These are phyloP conservation scores for Phytopythium mirpurense DNA, from an alignment of 352 stramenopile species.

Conservation along the genomic window DNA sequence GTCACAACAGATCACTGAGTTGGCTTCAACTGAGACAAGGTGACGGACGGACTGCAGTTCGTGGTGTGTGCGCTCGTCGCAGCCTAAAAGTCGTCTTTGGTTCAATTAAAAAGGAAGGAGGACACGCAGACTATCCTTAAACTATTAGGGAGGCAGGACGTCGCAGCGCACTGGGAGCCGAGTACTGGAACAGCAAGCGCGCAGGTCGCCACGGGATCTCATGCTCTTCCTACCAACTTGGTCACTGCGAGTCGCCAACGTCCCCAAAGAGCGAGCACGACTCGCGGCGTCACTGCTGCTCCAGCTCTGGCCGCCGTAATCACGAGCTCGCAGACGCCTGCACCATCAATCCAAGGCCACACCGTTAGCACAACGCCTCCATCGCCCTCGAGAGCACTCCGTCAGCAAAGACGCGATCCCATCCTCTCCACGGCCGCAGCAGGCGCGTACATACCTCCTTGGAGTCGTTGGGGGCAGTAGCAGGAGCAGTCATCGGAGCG, in stretches of 20 bases:
- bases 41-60: no score
- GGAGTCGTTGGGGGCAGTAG: neutral
- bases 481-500: neutral
- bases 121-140: constrained; percentile 4
- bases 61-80: neutral
- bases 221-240: no score
- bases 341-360: neutral
- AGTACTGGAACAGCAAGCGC: neutral
- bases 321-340: constrained; percentile 3
- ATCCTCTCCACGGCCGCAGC: neutral
- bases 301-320: constrained; percentile 2
- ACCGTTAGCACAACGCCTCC: neutral
- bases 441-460: neutral
- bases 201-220: neutral
- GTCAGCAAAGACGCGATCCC: neutral
- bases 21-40: no score
- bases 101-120: neutral
- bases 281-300: no score
- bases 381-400: neutral
- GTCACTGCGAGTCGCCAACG: no score
- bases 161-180: neutral
- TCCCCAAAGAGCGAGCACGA: no score
- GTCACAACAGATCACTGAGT: no score
- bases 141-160: constrained; percentile 1
- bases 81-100: constrained; percentile 2